Conservation (phyloP, 495 filamentous ascomycete species). For the Echria macrotheca region DNA sequence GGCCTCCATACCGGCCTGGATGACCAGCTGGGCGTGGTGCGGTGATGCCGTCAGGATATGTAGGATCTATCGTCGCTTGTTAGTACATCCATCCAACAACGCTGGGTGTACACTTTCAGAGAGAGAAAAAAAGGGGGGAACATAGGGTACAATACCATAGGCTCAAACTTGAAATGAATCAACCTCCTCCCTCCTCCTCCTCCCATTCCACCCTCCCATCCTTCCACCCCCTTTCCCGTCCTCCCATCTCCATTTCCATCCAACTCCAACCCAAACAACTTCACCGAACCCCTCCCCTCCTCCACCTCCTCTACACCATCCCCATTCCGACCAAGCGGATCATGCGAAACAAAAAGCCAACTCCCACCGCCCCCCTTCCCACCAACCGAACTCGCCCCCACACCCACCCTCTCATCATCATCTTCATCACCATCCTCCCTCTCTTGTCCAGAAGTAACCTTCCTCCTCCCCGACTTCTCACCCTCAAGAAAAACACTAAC, state of each 20-base stretch:
- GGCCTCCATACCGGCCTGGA: constrained; percentile 67
- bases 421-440: constrained; percentile 9
- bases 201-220: constrained; percentile 4
- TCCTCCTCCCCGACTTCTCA: constrained; percentile 42
- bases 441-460: background rate
- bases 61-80: constrained; percentile 58
- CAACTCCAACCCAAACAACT: constrained; percentile 10
- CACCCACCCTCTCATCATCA: constrained; percentile 4
- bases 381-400: constrained; percentile 38
- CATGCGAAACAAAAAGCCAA: constrained; percentile 90
- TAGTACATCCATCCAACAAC: too few species aligned
- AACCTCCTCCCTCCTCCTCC: constrained; percentile 52
- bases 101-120: too few species aligned
- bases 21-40: constrained; percentile 62
- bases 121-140: too few species aligned
- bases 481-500: constrained; percentile 85
- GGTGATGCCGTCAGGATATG: constrained; percentile 74
- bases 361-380: constrained; percentile 74
- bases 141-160: constrained; percentile 61
- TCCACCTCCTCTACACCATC: constrained; percentile 10
- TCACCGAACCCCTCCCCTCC: background rate
- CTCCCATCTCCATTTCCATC: constrained; percentile 2
- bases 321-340: constrained; percentile 57
- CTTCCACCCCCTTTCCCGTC: constrained; percentile 15
- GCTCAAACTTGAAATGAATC: constrained; percentile 89